phyloP scores from a whole-genome alignment of 495 filamentous ascomycete genomes.

The Penicillium pancosmium region DNA sequence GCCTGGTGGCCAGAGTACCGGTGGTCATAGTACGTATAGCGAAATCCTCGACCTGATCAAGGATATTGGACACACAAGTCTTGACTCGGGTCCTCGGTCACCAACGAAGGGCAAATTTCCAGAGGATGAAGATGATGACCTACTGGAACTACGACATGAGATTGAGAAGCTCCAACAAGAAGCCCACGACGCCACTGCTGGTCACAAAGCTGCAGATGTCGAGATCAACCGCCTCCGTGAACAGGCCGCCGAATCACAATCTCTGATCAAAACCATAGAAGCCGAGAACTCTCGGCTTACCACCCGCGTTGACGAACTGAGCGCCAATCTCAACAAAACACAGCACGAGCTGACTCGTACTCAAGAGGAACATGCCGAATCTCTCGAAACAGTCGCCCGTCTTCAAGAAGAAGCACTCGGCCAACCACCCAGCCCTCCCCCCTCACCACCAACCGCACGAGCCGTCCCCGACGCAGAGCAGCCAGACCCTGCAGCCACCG shows the following conservation, averaged over 20 bases:
- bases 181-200: conserved; percentile 26
- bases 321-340: conserved; percentile 35
- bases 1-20: conserved; percentile 36
- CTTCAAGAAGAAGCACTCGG: conserved; percentile 78
- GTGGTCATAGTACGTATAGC: conserved; percentile 41
- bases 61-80: conserved; percentile 32
- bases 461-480: conserved; percentile 13
- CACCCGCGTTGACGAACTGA: conserved; percentile 37
- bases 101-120: conserved; percentile 26
- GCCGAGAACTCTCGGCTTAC: conserved; percentile 48
- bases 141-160: conserved; percentile 27
- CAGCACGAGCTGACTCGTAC: conserved; percentile 38
- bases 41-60: conserved; percentile 49
- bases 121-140: conserved; percentile 21
- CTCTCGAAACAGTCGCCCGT: conserved; percentile 75
- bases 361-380: conserved; percentile 39
- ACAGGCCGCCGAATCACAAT: conserved; percentile 45
- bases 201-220: conserved; percentile 36
- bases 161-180: conserved; percentile 35
- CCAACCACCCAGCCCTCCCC: conserved; percentile 35
- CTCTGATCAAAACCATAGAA: conserved; percentile 49
- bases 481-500: conserved; percentile 7
- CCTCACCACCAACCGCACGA: conserved; percentile 26
- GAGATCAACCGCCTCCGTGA: conserved; percentile 40
- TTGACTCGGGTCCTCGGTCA: conserved; percentile 15